Percentiles rank a stretch among this genome's conserved stretches.
phyloP scores from a whole-genome alignment of 202 grass and related monocot species.

The Setaria italica region DNA sequence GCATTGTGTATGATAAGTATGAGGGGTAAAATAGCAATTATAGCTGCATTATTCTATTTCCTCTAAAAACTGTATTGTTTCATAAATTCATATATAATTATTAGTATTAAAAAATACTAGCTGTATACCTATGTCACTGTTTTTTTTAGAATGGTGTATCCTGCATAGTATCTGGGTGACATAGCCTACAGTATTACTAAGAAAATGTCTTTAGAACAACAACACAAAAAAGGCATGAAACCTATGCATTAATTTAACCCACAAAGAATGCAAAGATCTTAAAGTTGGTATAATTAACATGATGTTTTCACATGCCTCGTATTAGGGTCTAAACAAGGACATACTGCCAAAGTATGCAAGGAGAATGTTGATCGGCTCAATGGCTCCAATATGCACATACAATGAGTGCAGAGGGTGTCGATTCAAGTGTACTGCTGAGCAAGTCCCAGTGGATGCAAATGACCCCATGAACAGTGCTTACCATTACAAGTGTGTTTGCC shows the following conservation, averaged over 20 bases:
- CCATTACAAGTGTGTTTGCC: conserved; percentile 94
- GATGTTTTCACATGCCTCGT: conserved; percentile 25
- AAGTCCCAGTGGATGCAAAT: conserved; percentile 86
- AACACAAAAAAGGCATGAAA: conserved; percentile 15
- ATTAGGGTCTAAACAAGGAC: conserved; percentile 53
- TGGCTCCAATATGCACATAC: conserved; percentile 81
- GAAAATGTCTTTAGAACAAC: conserved; percentile 20
- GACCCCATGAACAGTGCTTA: conserved; percentile 98
- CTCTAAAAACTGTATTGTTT: neutral
- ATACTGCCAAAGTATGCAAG: conserved; percentile 36
- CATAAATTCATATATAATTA: neutral
- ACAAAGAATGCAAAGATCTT: conserved; percentile 35
- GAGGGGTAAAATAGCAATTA: neutral
- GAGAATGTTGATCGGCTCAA: conserved; percentile 85
- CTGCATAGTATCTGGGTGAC: neutral
- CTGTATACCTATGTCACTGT: neutral
- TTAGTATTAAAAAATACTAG: neutral
- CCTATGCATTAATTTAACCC: conserved; percentile 21
- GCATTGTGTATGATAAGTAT: neutral
- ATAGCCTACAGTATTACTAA: conserved; percentile 2
- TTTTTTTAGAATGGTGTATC: neutral
- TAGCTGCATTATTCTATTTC: neutral
- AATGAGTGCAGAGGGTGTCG: conserved; percentile 92
- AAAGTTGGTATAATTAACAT: conserved; percentile 38
- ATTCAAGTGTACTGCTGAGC: conserved; percentile 89